Evolutionary conservation across 2,329 filamentous ascomycete species (phyloP), one percentile per base, ranked within the genome.

Genomic region (Lachnum nothofagi): DNA sequence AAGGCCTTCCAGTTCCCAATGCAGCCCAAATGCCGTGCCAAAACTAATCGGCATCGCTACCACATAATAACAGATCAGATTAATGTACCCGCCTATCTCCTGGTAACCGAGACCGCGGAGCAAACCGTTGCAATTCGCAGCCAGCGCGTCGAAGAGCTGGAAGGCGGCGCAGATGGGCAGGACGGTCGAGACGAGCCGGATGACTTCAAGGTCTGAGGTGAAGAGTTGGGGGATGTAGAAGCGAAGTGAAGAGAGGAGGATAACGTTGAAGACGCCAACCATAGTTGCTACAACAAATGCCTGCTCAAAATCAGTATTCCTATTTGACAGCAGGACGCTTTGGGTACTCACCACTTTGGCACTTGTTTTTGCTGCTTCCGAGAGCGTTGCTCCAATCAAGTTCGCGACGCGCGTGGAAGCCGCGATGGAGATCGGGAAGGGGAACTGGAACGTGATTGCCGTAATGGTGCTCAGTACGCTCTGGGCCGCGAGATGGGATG

Each of bases 361-460:
- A 0, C 86, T 86, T 3, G 80, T 86, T 64, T 84, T 88, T 14
- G 91, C 91, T 0, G 91, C 86, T 39, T 84, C 82, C 2, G 88
- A 83, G 9, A 96, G 76, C 1, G 84, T 85, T 0, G 91, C 91
- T 7, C 91, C 93, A 53, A 97, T 94, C 27, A 97, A 72, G 60
- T 96, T 97, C 16, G 91, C 91, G 12, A 96, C 82, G 1, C 91
- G 83, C 0, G 91, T 97, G 10, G 86, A 91, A 0, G 86, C 82
- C 2, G 91, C 91, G 49, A 97, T 91, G 25, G 85, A 88, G 52
- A 96, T 79, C 0, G 91, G 88, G 70, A 97, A 97, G 0, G 91
- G 90, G 42, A 97, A 83, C 67, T 95, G 89, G 72, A 90, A 97
- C 0, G 87, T 88, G 20, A 95, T 80, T 8, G 83, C 81, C 0